Evolutionary conservation across 345 rosid genomes (phyloP).

Genomic region (Gynandropsis gynandra): DNA sequence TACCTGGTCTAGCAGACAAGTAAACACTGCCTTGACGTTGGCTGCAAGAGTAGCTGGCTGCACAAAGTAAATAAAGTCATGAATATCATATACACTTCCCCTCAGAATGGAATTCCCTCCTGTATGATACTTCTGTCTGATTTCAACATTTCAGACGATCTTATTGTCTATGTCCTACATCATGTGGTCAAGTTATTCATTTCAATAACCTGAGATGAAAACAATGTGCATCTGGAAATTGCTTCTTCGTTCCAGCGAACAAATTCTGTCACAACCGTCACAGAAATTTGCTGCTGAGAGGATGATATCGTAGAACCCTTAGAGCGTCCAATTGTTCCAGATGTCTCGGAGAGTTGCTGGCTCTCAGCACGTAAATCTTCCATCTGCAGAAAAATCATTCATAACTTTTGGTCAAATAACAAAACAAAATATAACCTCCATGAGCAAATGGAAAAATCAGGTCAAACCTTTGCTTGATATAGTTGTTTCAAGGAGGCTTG

Average conservation of each 20-base stretch:
- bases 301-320: constrained; percentile 80
- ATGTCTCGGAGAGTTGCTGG: constrained; percentile 64
- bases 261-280: constrained; percentile 96
- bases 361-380: constrained; percentile 85
- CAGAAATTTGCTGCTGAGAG: constrained; percentile 86
- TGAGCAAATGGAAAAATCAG: constrained; percentile 10
- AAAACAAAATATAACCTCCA: constrained; percentile 12
- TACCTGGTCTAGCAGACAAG: constrained; percentile 89
- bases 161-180: constrained; percentile 12
- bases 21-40: constrained; percentile 81
- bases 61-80: constrained; percentile 14
- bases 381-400: constrained; percentile 48
- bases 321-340: constrained; percentile 89
- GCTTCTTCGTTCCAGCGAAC: constrained; percentile 99
- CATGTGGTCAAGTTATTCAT: background rate
- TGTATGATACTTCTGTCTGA: constrained; percentile 1
- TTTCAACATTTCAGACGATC: background rate
- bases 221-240: constrained; percentile 79
- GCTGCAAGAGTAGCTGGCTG: constrained; percentile 82
- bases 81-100: constrained; percentile 16
- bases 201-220: constrained; percentile 76
- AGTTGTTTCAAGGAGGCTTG: constrained; percentile 87
- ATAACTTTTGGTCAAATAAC: constrained; percentile 12
- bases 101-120: constrained; percentile 7
- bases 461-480: constrained; percentile 72